Percentiles rank a stretch among this genome's conserved stretches.
Conservation (phyloP, 106 monocot genomes). For the Narthecium ossifragum region DNA sequence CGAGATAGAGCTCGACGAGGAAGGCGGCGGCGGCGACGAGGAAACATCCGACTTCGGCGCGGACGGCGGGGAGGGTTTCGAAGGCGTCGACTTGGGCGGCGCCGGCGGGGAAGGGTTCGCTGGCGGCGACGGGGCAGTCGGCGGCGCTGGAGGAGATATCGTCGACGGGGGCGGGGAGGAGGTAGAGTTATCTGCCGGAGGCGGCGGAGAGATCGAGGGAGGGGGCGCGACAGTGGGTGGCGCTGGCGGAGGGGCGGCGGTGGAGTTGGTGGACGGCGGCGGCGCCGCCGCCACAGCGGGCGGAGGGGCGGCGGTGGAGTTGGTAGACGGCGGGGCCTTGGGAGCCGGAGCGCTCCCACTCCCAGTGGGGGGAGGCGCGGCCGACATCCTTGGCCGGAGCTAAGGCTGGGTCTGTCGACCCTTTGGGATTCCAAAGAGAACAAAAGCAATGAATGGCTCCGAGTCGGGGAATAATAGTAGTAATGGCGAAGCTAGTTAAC, state of each 20-base stretch:
- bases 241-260: slow-evolving; percentile 4
- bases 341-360: not conserved
- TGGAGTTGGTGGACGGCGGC: slow-evolving; percentile 6
- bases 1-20: slow-evolving; percentile 13
- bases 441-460: no score
- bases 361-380: no score
- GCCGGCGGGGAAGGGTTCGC: not conserved
- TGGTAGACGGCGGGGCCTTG: not conserved
- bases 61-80: not conserved
- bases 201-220: not conserved
- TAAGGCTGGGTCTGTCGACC: no score
- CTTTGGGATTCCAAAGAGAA: no score
- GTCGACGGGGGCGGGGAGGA: slow-evolving; percentile 1
- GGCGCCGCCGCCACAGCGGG: slow-evolving; percentile 6
- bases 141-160: slow-evolving; percentile 2
- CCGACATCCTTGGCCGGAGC: no score
- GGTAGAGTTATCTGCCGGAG: not conserved
- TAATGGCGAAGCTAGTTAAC: no score
- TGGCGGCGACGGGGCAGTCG: slow-evolving; percentile 12
- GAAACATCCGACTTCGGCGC: not conserved
- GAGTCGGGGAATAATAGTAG: no score
- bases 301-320: not conserved
- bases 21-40: not conserved
- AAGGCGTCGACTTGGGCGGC: not conserved
- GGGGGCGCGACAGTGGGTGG: not conserved